phyloP scores from a whole-genome alignment of 441 rosid genomes.

The Brassica balearica region DNA sequence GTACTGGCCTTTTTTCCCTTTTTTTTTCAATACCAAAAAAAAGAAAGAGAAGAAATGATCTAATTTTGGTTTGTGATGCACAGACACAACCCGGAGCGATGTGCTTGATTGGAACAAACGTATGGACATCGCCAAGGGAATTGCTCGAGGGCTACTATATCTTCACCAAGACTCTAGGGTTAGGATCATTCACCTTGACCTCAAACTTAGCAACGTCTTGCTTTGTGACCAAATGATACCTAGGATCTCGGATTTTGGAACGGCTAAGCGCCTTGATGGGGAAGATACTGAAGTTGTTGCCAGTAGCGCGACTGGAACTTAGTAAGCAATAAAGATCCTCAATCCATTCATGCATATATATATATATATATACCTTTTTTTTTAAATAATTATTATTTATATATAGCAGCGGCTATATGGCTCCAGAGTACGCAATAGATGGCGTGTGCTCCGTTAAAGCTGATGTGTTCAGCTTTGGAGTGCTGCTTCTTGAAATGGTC shows the following conservation, averaged over 20 bases:
- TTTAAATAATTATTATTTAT: background rate
- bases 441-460: conserved; percentile 65
- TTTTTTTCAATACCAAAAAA: no score
- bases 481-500: conserved; percentile 65
- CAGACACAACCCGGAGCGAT: conserved; percentile 48
- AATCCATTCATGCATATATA: no score
- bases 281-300: conserved; percentile 49
- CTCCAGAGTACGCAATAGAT: conserved; percentile 66
- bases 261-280: conserved; percentile 65
- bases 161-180: conserved; percentile 75
- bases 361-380: no score
- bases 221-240: conserved; percentile 61
- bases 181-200: conserved; percentile 70
- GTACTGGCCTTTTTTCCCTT: no score
- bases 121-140: conserved; percentile 57
- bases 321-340: background rate
- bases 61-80: no score
- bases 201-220: conserved; percentile 64
- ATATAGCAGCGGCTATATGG: conserved; percentile 70
- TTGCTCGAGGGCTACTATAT: conserved; percentile 66
- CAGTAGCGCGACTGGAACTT: background rate
- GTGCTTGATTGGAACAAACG: conserved; percentile 56
- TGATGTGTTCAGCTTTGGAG: conserved; percentile 73
- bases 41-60: no score
- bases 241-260: conserved; percentile 74